phyloP scores from a whole-genome alignment of 139 green algal genomes.

The Chlamydomonas eustigma region DNA sequence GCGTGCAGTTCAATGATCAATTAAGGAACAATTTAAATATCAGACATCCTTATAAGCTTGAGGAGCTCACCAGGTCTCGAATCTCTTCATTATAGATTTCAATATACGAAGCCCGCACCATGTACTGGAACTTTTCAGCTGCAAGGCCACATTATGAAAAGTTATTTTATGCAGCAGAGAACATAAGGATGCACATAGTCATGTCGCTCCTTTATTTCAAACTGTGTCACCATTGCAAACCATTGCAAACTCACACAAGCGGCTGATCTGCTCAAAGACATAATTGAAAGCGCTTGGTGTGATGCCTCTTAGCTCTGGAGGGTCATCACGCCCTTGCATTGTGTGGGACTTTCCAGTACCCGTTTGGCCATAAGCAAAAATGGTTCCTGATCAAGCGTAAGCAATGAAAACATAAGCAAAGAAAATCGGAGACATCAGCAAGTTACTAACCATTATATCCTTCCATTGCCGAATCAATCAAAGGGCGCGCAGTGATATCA shows the following conservation, averaged over 20 bases:
- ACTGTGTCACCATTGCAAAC: background rate
- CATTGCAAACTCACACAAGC: constrained; percentile 45
- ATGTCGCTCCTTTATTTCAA: too few species aligned
- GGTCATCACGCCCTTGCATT: constrained; percentile 72
- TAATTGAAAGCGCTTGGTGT: constrained; percentile 72
- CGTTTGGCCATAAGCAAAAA: constrained; percentile 82
- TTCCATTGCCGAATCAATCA: constrained; percentile 66
- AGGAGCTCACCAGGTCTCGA: constrained; percentile 51
- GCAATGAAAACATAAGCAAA: constrained; percentile 63
- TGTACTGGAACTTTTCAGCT: constrained; percentile 61
- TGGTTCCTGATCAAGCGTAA: constrained; percentile 36
- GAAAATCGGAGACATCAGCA: constrained; percentile 46
- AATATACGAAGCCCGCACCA: constrained; percentile 71
- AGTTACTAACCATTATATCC: constrained; percentile 62
- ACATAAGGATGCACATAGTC: constrained; percentile 3
- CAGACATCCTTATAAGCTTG: too few species aligned
- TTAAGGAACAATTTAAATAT: too few species aligned
- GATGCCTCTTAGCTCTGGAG: constrained; percentile 61
- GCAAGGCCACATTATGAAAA: too few species aligned
- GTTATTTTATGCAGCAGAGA: background rate
- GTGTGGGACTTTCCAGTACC: constrained; percentile 86
- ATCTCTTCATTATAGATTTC: constrained; percentile 84
- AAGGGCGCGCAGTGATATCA: constrained; percentile 56
- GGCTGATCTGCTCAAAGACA: constrained; percentile 62
- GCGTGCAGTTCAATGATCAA: too few species aligned